phyloP scores from a whole-genome alignment of 768 basidiomycete species.

The Phaeotremella skinneri region DNA sequence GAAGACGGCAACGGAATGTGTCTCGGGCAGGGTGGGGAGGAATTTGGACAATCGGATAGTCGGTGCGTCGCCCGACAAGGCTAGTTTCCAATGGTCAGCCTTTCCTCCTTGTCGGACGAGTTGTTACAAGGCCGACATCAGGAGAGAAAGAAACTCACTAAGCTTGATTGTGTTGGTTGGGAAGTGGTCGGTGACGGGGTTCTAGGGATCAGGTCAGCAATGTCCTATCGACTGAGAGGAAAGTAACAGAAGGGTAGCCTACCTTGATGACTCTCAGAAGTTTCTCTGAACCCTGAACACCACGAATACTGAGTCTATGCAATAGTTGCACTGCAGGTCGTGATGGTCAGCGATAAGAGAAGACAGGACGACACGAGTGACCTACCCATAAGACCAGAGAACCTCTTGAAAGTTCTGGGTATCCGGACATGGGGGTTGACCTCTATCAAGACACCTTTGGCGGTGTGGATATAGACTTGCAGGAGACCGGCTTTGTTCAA shows the following conservation, averaged over 20 bases:
- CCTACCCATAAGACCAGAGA: slow-evolving; percentile 96
- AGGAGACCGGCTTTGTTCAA: slow-evolving; percentile 94
- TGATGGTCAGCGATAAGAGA: slow-evolving; percentile 3
- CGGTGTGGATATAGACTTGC: slow-evolving; percentile 97
- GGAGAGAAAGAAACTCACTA: slow-evolving; percentile 59
- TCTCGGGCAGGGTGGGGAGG: slow-evolving; percentile 77
- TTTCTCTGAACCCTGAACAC: slow-evolving; percentile 95
- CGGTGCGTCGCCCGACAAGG: slow-evolving; percentile 86
- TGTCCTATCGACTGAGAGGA: background rate
- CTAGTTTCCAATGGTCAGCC: slow-evolving; percentile 52
- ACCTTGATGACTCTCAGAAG: slow-evolving; percentile 95
- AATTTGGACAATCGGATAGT: slow-evolving; percentile 77
- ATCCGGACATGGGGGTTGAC: slow-evolving; percentile 98
- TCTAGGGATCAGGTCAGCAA: slow-evolving; percentile 57
- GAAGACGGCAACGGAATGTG: slow-evolving; percentile 88
- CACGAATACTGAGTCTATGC: slow-evolving; percentile 90
- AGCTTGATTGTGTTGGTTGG: slow-evolving; percentile 94
- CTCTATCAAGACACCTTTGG: slow-evolving; percentile 92
- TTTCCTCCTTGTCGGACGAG: background rate
- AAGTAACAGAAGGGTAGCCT: slow-evolving; percentile 26
- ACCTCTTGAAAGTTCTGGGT: slow-evolving; percentile 96
- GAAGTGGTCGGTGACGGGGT: slow-evolving; percentile 89
- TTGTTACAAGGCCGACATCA: background rate
- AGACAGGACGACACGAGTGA: slow-evolving; percentile 1
- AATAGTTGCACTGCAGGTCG: slow-evolving; percentile 77